These are phyloP conservation scores for Xerocomellus amylosporus DNA, from an alignment of 768 basidiomycete genomes.

Conservation along the genomic window DNA sequence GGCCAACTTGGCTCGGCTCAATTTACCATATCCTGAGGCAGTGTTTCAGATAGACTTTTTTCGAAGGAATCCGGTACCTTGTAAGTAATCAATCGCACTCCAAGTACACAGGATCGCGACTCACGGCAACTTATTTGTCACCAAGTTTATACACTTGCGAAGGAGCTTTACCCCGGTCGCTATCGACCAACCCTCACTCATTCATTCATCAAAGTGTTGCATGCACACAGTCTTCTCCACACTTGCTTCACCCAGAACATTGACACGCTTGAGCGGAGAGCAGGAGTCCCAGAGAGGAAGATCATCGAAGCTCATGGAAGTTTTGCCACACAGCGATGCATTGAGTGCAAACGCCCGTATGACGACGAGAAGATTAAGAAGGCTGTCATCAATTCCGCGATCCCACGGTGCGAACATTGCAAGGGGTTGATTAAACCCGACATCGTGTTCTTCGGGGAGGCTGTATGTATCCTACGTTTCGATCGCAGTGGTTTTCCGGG, in stretches of 20 bases:
- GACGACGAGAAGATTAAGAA: constrained; percentile 67
- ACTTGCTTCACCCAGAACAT: constrained; percentile 90
- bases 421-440: constrained; percentile 86
- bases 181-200: constrained; percentile 88
- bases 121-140: neutral
- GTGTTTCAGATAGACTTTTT: constrained; percentile 94
- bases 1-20: constrained; percentile 74
- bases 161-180: constrained; percentile 89
- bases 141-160: constrained; percentile 85
- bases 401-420: constrained; percentile 64
- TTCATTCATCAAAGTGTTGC: constrained; percentile 82
- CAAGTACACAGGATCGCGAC: neutral
- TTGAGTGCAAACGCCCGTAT: constrained; percentile 62
- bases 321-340: constrained; percentile 84
- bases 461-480: constrained; percentile 40
- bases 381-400: constrained; percentile 53
- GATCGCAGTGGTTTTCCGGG: neutral
- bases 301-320: constrained; percentile 96
- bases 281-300: constrained; percentile 68
- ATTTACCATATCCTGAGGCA: constrained; percentile 90
- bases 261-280: constrained; percentile 85
- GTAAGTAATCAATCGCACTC: constrained; percentile 39
- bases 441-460: constrained; percentile 91
- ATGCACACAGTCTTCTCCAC: constrained; percentile 63
- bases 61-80: constrained; percentile 72